Evolutionary conservation across 805 yeast species (phyloP).

Genomic region (Kurtzmaniella cleridarum): DNA sequence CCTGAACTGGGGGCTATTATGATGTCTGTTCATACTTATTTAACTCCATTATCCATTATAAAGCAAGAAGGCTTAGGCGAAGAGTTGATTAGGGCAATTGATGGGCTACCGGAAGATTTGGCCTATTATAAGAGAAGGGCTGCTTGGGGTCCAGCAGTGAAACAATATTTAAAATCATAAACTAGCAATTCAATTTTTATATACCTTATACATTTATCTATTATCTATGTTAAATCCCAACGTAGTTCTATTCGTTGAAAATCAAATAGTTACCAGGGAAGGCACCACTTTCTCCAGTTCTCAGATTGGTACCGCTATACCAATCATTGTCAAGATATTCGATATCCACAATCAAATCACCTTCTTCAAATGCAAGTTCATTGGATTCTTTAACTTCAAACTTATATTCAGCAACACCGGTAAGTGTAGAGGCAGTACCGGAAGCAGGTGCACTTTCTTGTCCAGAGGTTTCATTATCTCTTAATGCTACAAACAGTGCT

Average conservation of each 20-base stretch:
- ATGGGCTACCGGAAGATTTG: slow-evolving; percentile 32
- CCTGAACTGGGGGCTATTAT: slow-evolving; percentile 30
- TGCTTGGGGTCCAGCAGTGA: slow-evolving; percentile 36
- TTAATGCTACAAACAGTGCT: slow-evolving; percentile 43
- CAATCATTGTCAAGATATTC: slow-evolving; percentile 92
- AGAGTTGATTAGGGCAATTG: slow-evolving; percentile 29
- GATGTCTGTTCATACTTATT: slow-evolving; percentile 34
- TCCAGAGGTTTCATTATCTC: slow-evolving; percentile 5
- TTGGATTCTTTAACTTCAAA: slow-evolving; percentile 92
- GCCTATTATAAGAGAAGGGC: slow-evolving; percentile 32
- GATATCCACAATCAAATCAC: slow-evolving; percentile 74
- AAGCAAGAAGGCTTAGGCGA: slow-evolving; percentile 28
- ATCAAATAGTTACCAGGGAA: slow-evolving; percentile 89
- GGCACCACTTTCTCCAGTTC: slow-evolving; percentile 69
- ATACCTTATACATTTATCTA: slow-evolving; percentile 17
- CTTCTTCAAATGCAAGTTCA: slow-evolving; percentile 80
- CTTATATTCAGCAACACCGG: slow-evolving; percentile 66
- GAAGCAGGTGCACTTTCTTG: slow-evolving; percentile 15
- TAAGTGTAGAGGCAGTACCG: slow-evolving; percentile 10
- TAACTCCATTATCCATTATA: slow-evolving; percentile 23
- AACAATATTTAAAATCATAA: slow-evolving; percentile 17
- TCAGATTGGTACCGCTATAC: slow-evolving; percentile 82
- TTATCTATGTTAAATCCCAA: slow-evolving; percentile 17
- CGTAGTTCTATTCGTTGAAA: slow-evolving; percentile 23
- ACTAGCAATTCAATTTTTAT: too few species aligned